Evolutionary conservation across 441 rosid genomes (phyloP), one percentile per base, ranked within the genome.

Genomic region (Gossypium schwendimanii): DNA sequence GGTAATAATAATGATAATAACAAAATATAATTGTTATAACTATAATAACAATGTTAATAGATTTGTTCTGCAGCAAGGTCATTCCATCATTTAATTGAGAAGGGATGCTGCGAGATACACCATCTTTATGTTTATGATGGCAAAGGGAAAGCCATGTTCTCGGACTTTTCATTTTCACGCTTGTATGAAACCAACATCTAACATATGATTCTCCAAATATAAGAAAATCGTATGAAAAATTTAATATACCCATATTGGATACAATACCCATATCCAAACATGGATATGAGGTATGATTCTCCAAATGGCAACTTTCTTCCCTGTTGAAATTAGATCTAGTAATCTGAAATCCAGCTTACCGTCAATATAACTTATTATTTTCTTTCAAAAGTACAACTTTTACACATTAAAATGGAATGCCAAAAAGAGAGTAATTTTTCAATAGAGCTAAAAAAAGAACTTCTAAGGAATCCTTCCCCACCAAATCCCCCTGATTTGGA

Each of bases 31-130:
- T 41, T 21, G 18, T 41, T 44, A 21, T 12, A 63, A 20, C 12
- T 20, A 64, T 21, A 26, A 67, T 4, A 75, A 79, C 52, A 39
- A 75, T 60, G 57, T 70, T 70, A 77, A 70, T 71, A 80, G 77
- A 71, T 26, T 54, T 59, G 55, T 66, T 61, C 55, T 71, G 41
- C 55, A 58, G 60, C 41, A 75, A 15, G 39, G 28, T 20, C 39
- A 65, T 67, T 70, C 39, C 77, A 44, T 55, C 23, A 57, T 45
- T 45, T 59, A 59, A 61, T 28, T 11, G 54, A 63, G 28, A 68
- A 76, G 11, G 20, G 26, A 41, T 47, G 12, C 33, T 36, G 12
- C 14, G 10, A n/a, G 1, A 31, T 31, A 6, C 36, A 31, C 36
- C 36, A 31, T 31, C 36, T 31, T 31, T 31, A 1, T 31, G 36